A percentile compares a stretch with the other conserved stretches of the same genome.
These are phyloP conservation scores for Coleophoma crateriformis DNA, from an alignment of 2,329 filamentous ascomycete genomes.

Conservation along the genomic window DNA sequence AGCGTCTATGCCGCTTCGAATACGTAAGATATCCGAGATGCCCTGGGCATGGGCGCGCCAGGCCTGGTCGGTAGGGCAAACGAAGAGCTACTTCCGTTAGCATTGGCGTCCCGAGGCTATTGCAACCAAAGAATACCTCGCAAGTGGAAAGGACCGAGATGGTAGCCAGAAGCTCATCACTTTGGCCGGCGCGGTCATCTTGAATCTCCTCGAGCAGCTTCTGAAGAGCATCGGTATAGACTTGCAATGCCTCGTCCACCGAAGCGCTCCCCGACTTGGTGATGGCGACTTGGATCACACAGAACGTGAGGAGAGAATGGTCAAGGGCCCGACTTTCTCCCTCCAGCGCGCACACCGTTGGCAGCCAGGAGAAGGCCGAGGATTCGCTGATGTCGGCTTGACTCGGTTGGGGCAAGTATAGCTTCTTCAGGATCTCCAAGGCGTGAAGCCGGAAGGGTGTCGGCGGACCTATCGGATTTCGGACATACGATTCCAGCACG, in stretches of 20 bases:
- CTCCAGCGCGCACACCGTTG: neutral
- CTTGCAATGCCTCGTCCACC: neutral
- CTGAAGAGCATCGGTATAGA: conserved; percentile 5
- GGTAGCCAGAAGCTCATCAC: conserved; percentile 2
- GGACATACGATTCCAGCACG: neutral
- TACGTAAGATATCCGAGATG: conserved; percentile 3
- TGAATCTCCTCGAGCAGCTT: conserved; percentile 1
- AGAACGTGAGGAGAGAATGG: conserved; percentile 4
- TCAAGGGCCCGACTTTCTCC: conserved; percentile 4
- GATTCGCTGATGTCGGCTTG: neutral
- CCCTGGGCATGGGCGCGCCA: conserved; percentile 5
- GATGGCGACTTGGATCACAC: conserved; percentile 1
- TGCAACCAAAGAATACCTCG: conserved; percentile 1
- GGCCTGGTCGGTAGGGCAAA: neutral
- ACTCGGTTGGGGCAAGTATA: conserved; percentile 3
- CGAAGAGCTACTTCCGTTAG: conserved; percentile 3
- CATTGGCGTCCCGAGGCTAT: neutral
- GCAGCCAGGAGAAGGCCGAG: conserved; percentile 2
- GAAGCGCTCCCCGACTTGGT: neutral
- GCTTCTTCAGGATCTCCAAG: conserved; percentile 3
- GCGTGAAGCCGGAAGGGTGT: conserved; percentile 1
- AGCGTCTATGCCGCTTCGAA: neutral
- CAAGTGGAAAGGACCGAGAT: conserved; percentile 4
- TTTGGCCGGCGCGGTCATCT: neutral
- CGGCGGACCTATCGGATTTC: neutral